phyloP scores from a whole-genome alignment of 495 filamentous ascomycete genomes.

The Lasiosphaeria hispida region DNA sequence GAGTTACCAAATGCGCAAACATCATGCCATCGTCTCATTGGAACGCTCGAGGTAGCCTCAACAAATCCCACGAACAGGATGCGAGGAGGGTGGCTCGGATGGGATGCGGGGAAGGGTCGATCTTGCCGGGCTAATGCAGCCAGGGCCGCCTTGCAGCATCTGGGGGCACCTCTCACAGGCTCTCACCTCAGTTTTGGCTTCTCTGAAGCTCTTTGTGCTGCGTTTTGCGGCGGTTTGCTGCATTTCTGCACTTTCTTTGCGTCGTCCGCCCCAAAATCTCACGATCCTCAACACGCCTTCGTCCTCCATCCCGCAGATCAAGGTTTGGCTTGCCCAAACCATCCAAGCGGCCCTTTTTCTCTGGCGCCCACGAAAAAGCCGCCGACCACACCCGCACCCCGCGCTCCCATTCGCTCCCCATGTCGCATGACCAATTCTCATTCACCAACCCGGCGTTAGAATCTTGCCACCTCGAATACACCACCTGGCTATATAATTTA shows the following conservation, averaged over 20 bases:
- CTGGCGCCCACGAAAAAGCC: neutral
- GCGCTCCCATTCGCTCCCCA: constrained; percentile 5
- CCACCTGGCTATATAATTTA: constrained; percentile 4
- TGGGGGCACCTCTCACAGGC: neutral
- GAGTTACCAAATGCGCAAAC: constrained; percentile 33
- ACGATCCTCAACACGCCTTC: neutral
- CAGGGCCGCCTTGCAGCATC: constrained; percentile 20
- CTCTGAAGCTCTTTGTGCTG: neutral
- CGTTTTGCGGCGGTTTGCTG: neutral
- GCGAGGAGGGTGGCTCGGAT: constrained; percentile 21
- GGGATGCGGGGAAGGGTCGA: constrained; percentile 25
- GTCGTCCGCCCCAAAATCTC: neutral
- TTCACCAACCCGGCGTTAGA: neutral
- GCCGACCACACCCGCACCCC: constrained; percentile 4
- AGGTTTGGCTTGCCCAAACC: neutral
- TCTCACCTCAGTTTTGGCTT: neutral
- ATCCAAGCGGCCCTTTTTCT: constrained; percentile 2
- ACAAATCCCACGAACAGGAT: constrained; percentile 15
- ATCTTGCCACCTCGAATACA: constrained; percentile 4
- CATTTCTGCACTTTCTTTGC: neutral
- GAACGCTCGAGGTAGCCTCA: constrained; percentile 1
- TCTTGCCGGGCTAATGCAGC: constrained; percentile 25
- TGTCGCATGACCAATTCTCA: constrained; percentile 8
- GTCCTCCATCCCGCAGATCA: neutral
- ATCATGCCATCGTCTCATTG: constrained; percentile 29